A percentile compares a stretch with the other conserved stretches of the same genome.
phyloP scores from a whole-genome alignment of 2,329 filamentous ascomycete species.

The Fusarium staphyleae region DNA sequence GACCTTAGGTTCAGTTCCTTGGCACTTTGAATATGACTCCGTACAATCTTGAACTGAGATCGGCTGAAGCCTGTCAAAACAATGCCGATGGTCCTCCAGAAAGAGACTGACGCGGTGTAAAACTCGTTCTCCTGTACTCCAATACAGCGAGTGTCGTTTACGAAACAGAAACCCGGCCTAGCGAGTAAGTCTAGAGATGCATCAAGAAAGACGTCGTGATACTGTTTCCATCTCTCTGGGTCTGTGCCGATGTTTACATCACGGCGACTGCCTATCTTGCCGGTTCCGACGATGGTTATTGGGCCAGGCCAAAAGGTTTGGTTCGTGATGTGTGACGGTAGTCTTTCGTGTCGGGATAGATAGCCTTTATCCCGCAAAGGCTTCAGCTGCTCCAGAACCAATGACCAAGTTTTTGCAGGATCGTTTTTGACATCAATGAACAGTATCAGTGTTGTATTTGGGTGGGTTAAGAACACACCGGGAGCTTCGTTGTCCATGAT shows the following conservation, averaged over 20 bases:
- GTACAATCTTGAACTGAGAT: conserved; percentile 51
- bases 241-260: conserved; percentile 32
- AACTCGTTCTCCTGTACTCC: conserved; percentile 56
- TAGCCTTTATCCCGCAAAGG: conserved; percentile 65
- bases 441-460: conserved; percentile 62
- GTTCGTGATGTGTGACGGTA: conserved; percentile 47
- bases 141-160: conserved; percentile 12
- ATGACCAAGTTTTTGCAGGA: conserved; percentile 35
- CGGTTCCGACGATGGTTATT: conserved; percentile 73
- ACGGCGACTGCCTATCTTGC: conserved; percentile 49
- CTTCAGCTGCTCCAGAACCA: conserved; percentile 51
- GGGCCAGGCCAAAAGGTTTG: conserved; percentile 52
- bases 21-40: conserved; percentile 55
- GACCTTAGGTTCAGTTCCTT: conserved; percentile 60
- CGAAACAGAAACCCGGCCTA: conserved; percentile 9
- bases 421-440: conserved; percentile 72
- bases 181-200: conserved; percentile 60
- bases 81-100: conserved; percentile 60
- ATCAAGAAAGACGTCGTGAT: conserved; percentile 70
- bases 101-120: conserved; percentile 69
- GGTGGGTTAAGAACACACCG: conserved; percentile 64
- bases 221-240: conserved; percentile 10
- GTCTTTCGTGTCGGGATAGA: conserved; percentile 59
- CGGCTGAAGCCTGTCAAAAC: conserved; percentile 47
- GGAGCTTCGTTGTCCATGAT: background rate